Base-by-base conservation (phyloP, 306 rosid genomes). In the Hylodesmum podocarpum region DNA sequence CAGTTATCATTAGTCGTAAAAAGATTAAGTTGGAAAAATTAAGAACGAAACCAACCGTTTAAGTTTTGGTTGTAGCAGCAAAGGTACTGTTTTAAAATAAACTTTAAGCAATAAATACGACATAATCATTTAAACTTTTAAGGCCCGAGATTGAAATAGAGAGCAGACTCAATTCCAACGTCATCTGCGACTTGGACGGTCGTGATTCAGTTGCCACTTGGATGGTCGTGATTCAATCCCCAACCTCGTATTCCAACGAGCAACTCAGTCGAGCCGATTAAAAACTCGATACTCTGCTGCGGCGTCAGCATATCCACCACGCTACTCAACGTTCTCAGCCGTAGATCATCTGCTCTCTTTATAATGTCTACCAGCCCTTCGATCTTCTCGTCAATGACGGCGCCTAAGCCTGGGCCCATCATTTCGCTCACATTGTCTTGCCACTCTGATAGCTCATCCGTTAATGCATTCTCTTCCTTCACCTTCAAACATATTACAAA, bases 371-470 rank as follows among this genome's bases (percentile, higher is more conserved):
- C 84, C 51, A 94, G 78, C 63, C 68, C 78, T 14, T 49, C 76
- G 29, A 89, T 81, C 86, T 81, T 89, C 51, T 70, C 82, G 1
- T 83, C 69, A 14, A 86, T 12, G 22, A 86, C 85, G 7, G 54
- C 31, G 4, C 36, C 8, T 3, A 29, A 67, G 0, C 65, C 8
- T 3, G 34, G 70, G 0, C 65, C 86, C 75, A 88, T n/a, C 67
- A 91, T 77, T 53, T 91, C 94, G 66, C 88, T 80, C 13, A 83
- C 94, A 21, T 84, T 76, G 31, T 94, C 96, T 43, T 91, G 98
- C 98, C 98, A 94, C 73, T 86, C 89, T 54, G 98, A 91, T 9
- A 94, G 57, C 82, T 90, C 94, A 1, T 87, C 96, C 0, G 91
- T 85, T 44, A 94, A 86, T 1, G 83, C 87, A 85, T 94, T 94